Conservation (phyloP, 805 yeast species). For the Helenozyma baotianmanensis region DNA sequence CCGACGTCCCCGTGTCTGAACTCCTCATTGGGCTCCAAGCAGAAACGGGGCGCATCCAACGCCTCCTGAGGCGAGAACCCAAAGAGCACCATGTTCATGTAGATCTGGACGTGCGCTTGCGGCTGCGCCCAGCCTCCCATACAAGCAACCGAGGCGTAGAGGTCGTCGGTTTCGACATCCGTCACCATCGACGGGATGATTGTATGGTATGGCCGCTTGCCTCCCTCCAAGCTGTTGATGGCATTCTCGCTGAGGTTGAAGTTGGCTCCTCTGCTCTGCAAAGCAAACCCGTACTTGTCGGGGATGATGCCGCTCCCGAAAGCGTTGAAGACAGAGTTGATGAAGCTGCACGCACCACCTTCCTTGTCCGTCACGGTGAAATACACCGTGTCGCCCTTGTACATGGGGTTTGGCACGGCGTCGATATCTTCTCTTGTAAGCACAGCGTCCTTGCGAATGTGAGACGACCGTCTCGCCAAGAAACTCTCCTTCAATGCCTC, state of each 20-base stretch:
- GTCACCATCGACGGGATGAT: constrained; percentile 82
- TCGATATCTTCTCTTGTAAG: constrained; percentile 11
- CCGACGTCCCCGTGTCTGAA: constrained; percentile 43
- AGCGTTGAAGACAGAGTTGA: constrained; percentile 64
- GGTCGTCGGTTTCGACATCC: constrained; percentile 18
- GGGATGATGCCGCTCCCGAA: constrained; percentile 73
- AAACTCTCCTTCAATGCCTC: constrained; percentile 35
- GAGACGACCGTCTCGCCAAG: constrained; percentile 7
- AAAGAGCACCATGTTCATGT: constrained; percentile 58
- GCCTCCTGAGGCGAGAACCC: constrained; percentile 69
- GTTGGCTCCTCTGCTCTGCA: constrained; percentile 76
- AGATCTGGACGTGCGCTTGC: constrained; percentile 78
- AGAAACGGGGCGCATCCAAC: constrained; percentile 70
- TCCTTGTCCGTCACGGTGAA: constrained; percentile 11
- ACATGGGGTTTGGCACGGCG: constrained; percentile 13
- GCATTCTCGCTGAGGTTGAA: constrained; percentile 57
- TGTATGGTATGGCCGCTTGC: constrained; percentile 76
- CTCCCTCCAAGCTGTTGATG: constrained; percentile 59
- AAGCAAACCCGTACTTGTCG: constrained; percentile 57
- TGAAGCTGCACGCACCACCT: constrained; percentile 62
- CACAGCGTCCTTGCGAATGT: constrained; percentile 3
- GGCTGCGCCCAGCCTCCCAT: constrained; percentile 91
- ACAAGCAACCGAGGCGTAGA: constrained; percentile 73
- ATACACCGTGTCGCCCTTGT: constrained; percentile 15
- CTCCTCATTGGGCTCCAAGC: constrained; percentile 51